phyloP scores from a whole-genome alignment of 441 rosid genomes.

The Arabidopsis hybrid region DNA sequence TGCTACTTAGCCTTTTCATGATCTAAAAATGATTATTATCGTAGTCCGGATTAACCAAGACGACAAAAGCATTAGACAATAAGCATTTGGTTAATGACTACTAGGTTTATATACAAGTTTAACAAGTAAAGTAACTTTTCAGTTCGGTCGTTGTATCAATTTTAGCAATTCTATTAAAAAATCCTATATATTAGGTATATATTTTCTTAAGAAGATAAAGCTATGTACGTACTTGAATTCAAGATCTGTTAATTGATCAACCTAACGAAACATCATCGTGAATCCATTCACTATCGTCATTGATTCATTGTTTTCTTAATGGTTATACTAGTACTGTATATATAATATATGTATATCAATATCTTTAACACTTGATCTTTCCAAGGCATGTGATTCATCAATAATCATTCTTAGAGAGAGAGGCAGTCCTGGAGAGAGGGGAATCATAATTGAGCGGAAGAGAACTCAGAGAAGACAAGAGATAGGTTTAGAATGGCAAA shows the following conservation, averaged over 20 bases:
- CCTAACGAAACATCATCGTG: background rate
- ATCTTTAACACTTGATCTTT: slow-evolving; percentile 24
- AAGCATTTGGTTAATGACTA: background rate
- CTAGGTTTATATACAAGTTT: too few relatives aligned
- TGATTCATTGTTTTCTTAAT: background rate
- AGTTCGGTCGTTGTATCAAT: background rate
- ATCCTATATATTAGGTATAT: background rate
- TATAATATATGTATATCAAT: background rate
- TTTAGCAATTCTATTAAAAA: background rate
- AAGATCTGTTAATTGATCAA: background rate
- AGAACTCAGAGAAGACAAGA: slow-evolving; percentile 19
- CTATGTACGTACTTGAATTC: background rate
- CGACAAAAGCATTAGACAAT: background rate
- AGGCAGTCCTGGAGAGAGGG: background rate
- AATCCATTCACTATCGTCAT: background rate
- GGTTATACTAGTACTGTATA: too few relatives aligned
- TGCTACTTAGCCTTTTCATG: background rate
- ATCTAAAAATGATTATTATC: background rate
- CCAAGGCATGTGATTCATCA: slow-evolving; percentile 22
- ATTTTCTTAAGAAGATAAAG: background rate
- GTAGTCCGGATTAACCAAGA: background rate
- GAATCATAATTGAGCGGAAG: background rate
- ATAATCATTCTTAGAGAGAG: slow-evolving; percentile 19
- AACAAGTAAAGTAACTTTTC: background rate
- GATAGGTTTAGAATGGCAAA: slow-evolving; percentile 45